phyloP scores from a whole-genome alignment of 768 basidiomycete genomes.

The Pisolithus tinctorius region DNA sequence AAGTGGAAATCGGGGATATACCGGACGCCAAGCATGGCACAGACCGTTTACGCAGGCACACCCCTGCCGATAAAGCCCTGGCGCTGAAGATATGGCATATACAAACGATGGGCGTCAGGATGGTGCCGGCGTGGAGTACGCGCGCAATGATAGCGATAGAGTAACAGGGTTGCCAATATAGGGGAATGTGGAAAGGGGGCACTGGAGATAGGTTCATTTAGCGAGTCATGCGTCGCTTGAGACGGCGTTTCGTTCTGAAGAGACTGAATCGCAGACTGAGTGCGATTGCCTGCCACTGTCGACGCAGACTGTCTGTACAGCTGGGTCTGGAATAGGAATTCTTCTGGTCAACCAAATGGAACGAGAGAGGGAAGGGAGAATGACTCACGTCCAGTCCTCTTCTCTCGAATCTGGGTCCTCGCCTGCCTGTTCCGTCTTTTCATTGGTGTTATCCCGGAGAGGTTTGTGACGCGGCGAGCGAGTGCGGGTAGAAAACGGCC shows the following conservation, averaged over 20 bases:
- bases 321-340: conserved; percentile 38
- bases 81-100: no score
- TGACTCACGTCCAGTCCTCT: conserved; percentile 29
- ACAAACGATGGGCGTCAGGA: no score
- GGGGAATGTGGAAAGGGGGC: not conserved
- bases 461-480: conserved; percentile 15
- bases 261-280: conserved; percentile 52
- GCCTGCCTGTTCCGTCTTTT: conserved; percentile 10
- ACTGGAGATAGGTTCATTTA: conserved; percentile 8
- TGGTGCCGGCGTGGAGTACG: no score
- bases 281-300: conserved; percentile 56
- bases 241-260: conserved; percentile 43
- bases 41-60: no score
- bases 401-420: conserved; percentile 6
- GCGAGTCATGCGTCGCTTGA: conserved; percentile 23
- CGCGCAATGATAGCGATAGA: conserved; percentile 9
- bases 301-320: conserved; percentile 44
- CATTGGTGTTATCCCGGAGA: conserved; percentile 8
- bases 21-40: no score
- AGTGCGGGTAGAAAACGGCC: conserved; percentile 6
- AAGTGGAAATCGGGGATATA: not conserved
- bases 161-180: conserved; percentile 6
- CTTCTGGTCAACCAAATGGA: not conserved
- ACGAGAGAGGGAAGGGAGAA: not conserved
- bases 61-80: no score